Percentiles rank a stretch among this genome's conserved stretches.
These are phyloP conservation scores for Sugiyamaella neomexicana DNA, from an alignment of 1,139 yeast species.

Conservation along the genomic window DNA sequence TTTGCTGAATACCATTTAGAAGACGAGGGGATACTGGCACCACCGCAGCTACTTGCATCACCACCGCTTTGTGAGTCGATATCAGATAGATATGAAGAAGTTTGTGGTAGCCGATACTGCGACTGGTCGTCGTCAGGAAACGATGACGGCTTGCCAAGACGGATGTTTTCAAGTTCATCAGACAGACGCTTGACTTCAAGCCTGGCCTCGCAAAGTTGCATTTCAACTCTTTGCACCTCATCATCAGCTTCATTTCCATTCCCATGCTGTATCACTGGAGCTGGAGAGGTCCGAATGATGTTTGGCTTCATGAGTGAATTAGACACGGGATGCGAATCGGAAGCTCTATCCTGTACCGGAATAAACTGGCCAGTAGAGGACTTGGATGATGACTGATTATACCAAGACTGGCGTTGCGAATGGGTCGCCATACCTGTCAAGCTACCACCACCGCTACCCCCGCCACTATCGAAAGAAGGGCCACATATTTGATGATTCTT, in stretches of 20 bases:
- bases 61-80: not conserved
- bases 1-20: not conserved
- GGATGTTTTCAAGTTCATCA: not conserved
- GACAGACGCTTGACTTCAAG: slow-evolving; percentile 9
- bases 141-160: not conserved
- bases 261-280: not conserved
- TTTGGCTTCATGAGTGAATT: not conserved
- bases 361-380: not conserved
- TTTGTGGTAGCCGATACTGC: not conserved
- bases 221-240: slow-evolving; percentile 3
- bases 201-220: slow-evolving; percentile 2
- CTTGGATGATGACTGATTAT: not conserved
- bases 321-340: not conserved
- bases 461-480: not conserved
- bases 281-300: not conserved
- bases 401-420: not conserved
- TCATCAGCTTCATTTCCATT: not conserved
- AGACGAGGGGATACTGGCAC: not conserved
- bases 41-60: not conserved
- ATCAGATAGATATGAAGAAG: not conserved
- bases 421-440: not conserved
- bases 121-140: not conserved
- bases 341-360: not conserved
- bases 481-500: not conserved
- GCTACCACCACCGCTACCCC: not conserved